Conservation (phyloP, 1,284 basidiomycete genomes). For the Marasmius oreades region DNA sequence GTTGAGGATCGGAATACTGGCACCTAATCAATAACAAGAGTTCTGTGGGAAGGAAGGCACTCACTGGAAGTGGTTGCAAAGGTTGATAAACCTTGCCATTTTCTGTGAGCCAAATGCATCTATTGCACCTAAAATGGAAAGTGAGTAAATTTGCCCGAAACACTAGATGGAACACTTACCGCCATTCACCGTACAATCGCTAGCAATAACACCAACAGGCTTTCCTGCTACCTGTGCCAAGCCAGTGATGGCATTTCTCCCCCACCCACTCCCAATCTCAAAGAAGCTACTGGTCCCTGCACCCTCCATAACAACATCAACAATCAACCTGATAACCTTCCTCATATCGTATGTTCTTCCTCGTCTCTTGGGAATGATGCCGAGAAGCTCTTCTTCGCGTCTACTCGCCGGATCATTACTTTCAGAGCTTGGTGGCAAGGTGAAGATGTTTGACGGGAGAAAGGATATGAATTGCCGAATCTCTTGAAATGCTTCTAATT, state of each 20-base stretch:
- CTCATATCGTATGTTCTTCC: constrained; percentile 36
- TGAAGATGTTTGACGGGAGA: constrained; percentile 36
- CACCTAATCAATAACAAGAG: background rate
- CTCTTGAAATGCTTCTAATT: constrained; percentile 35
- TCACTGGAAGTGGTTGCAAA: constrained; percentile 37
- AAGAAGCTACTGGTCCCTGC: constrained; percentile 29
- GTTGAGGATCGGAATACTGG: constrained; percentile 34
- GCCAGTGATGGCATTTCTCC: constrained; percentile 34
- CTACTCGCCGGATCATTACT: constrained; percentile 25
- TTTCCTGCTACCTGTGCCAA: constrained; percentile 34
- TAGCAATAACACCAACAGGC: constrained; percentile 36
- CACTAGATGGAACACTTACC: constrained; percentile 20
- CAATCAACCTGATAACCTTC: constrained; percentile 30
- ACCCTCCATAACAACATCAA: constrained; percentile 26
- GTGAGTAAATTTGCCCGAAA: background rate
- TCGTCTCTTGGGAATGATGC: constrained; percentile 35
- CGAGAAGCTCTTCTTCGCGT: constrained; percentile 32
- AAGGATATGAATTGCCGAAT: constrained; percentile 36
- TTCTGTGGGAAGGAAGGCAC: background rate
- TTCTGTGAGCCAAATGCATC: constrained; percentile 39
- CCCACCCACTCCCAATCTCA: constrained; percentile 39
- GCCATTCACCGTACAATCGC: constrained; percentile 38
- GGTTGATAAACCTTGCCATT: constrained; percentile 33
- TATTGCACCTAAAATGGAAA: constrained; percentile 28
- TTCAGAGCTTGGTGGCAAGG: constrained; percentile 25